Base-by-base conservation (phyloP, 169 alveolate species). In the Cryptosporidium ubiquitum region DNA sequence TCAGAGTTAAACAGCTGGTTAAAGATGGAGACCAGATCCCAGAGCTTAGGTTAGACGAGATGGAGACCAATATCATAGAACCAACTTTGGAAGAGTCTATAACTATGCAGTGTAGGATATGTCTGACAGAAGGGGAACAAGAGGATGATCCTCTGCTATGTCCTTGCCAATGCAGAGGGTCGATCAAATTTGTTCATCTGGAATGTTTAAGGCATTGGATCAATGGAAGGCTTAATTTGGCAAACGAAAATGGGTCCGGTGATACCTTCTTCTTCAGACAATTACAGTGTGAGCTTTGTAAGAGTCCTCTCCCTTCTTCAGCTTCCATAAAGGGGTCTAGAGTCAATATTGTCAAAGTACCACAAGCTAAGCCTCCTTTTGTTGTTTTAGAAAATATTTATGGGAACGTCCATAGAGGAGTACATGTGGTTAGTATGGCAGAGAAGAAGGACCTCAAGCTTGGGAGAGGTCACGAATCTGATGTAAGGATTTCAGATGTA, bases 401-500 rank as follows among this genome's bases (percentile, higher is more conserved):
- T 14, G 96, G 96, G 0, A 93, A 93, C 12, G 94, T 94, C 4
- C 92, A 85, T 58, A 91, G 91, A 68, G 96, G 96, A 20, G 89
- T 94, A 31, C 96, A 95, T 68, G 91, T 96, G 33, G 91, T 96
- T 20, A 91, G 96, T 40, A 92, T 95, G 84, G 94, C 93, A 9
- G 96, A 94, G 37, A 86, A 86, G 71, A 94, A 93, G 66, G 91
- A 79, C 66, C 91, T 96, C 6, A 95, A 94, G 58, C 92, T 95
- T 70, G 99, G 99, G 49, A 95, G 99, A 73, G 99, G 99, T 12
- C 99, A 98, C 89, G 98, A 98, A 84, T 94, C 98, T 70, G 99
- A 98, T 64, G 97, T 99, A 55, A 95, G 99, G 68, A 96, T 99
- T 37, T 96, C 98, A 31, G 99, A 99, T 91, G 95, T 94, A 35